Conservation (phyloP, 2,329 filamentous ascomycete species). For the Hymenoscyphus fraxineus region DNA sequence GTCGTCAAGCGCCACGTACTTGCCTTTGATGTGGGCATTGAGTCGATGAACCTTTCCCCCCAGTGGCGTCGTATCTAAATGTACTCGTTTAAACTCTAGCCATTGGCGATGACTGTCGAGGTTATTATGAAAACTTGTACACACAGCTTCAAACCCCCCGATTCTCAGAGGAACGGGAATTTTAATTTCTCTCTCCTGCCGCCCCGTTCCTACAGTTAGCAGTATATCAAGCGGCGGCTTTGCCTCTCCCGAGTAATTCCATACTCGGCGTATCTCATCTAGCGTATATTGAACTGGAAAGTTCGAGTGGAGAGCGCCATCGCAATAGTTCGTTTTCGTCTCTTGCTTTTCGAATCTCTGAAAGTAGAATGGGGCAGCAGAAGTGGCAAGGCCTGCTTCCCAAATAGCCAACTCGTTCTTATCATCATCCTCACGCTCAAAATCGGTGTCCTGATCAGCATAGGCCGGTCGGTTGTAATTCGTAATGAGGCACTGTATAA, state of each 20-base stretch:
- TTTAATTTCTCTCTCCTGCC: slow-evolving; percentile 10
- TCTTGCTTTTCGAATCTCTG: slow-evolving; percentile 20
- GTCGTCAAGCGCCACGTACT: slow-evolving; percentile 14
- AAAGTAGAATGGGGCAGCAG: slow-evolving; percentile 26
- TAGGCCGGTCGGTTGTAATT: slow-evolving; percentile 14
- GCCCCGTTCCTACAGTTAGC: slow-evolving; percentile 12
- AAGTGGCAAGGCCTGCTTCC: slow-evolving; percentile 26
- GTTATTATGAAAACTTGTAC: slow-evolving; percentile 14
- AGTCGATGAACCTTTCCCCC: slow-evolving; percentile 7
- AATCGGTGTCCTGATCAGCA: slow-evolving; percentile 11
- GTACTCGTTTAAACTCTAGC: slow-evolving; percentile 6
- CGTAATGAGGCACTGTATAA: slow-evolving; percentile 11
- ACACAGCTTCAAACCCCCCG: slow-evolving; percentile 13
- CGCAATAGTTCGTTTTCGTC: slow-evolving; percentile 15
- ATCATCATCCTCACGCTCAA: slow-evolving; percentile 20
- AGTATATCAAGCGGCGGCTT: slow-evolving; percentile 14
- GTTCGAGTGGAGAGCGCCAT: slow-evolving; percentile 14
- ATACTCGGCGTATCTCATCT: slow-evolving; percentile 12
- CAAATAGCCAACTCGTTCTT: slow-evolving; percentile 24
- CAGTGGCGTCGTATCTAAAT: slow-evolving; percentile 5
- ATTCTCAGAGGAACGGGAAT: slow-evolving; percentile 14
- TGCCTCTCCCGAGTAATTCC: slow-evolving; percentile 5
- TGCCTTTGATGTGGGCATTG: slow-evolving; percentile 10
- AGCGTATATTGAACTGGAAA: slow-evolving; percentile 13
- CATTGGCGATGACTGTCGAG: slow-evolving; percentile 10